Evolutionary conservation across 2,329 filamentous ascomycete genomes (phyloP).

Genomic region (Aureobasidium musti): DNA sequence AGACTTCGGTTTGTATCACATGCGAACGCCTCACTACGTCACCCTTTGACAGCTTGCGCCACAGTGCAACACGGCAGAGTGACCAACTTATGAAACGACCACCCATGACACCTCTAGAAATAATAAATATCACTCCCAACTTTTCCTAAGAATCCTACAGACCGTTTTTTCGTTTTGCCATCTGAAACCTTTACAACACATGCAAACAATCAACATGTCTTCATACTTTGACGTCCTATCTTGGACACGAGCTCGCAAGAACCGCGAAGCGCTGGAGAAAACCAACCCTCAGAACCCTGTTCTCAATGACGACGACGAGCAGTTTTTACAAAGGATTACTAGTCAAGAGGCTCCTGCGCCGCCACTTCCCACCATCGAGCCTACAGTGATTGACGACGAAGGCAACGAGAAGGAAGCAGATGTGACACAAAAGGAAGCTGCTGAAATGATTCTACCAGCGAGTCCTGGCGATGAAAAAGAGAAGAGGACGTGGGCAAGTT

Average conservation of each 20-base stretch:
- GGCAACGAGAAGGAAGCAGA: slow-evolving; percentile 42
- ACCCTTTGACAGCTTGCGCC: slow-evolving; percentile 16
- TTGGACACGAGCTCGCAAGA: slow-evolving; percentile 42
- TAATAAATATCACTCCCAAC: background rate
- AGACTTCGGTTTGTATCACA: background rate
- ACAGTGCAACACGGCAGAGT: slow-evolving; percentile 10
- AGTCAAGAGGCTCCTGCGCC: slow-evolving; percentile 49
- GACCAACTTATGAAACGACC: background rate
- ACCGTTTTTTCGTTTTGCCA: background rate
- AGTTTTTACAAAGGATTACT: slow-evolving; percentile 57
- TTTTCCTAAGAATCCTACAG: background rate
- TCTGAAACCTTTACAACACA: background rate
- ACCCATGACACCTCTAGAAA: background rate
- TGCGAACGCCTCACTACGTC: slow-evolving; percentile 5
- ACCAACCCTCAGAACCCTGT: slow-evolving; percentile 48
- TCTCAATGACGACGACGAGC: slow-evolving; percentile 63
- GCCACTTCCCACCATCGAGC: slow-evolving; percentile 44
- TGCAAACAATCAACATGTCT: slow-evolving; percentile 33
- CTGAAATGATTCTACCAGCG: slow-evolving; percentile 25
- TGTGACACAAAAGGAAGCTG: slow-evolving; percentile 36
- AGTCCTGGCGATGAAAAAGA: slow-evolving; percentile 34
- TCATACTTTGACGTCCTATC: slow-evolving; percentile 42
- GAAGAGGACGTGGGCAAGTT: slow-evolving; percentile 41
- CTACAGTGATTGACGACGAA: slow-evolving; percentile 40
- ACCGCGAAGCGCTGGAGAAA: slow-evolving; percentile 42